Percentiles rank a stretch among this genome's conserved stretches.
Evolutionary conservation across 2,329 filamentous ascomycete species (phyloP).

Genomic region (Sarocladium brachiariae): DNA sequence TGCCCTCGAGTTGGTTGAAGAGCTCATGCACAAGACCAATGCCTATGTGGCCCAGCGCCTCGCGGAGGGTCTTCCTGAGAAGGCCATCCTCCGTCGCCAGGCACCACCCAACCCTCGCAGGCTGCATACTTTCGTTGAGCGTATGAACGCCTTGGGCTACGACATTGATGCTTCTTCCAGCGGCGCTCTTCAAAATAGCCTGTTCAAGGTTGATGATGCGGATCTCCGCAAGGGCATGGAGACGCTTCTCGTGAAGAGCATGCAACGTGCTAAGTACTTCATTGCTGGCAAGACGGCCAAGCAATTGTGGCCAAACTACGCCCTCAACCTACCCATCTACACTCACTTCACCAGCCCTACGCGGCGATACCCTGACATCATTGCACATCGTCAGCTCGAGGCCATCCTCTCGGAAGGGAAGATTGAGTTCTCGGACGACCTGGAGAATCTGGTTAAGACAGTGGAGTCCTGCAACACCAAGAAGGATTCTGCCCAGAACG

Average conservation of each 20-base stretch:
- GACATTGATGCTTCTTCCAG: conserved; percentile 86
- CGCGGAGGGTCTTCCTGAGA: conserved; percentile 72
- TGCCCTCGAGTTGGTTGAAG: conserved; percentile 89
- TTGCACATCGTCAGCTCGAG: conserved; percentile 93
- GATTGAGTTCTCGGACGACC: conserved; percentile 80
- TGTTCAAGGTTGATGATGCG: conserved; percentile 85
- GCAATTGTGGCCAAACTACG: conserved; percentile 80
- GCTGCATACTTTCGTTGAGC: conserved; percentile 82
- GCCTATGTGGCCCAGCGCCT: conserved; percentile 82
- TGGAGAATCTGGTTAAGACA: conserved; percentile 83
- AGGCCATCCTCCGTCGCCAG: conserved; percentile 86
- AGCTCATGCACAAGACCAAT: conserved; percentile 91
- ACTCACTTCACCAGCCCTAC: conserved; percentile 97
- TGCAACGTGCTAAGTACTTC: conserved; percentile 94
- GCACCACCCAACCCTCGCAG: conserved; percentile 78
- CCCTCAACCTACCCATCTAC: conserved; percentile 86
- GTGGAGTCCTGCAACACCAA: conserved; percentile 97
- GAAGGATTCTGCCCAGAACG: conserved; percentile 96
- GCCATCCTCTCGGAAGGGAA: conserved; percentile 73
- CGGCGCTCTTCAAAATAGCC: conserved; percentile 83
- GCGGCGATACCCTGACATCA: conserved; percentile 86
- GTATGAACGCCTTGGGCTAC: conserved; percentile 87
- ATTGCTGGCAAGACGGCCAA: conserved; percentile 73
- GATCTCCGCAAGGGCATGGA: conserved; percentile 97
- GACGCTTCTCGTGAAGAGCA: conserved; percentile 87